phyloP scores from a whole-genome alignment of 306 rosid species.

The Vicia villosa region DNA sequence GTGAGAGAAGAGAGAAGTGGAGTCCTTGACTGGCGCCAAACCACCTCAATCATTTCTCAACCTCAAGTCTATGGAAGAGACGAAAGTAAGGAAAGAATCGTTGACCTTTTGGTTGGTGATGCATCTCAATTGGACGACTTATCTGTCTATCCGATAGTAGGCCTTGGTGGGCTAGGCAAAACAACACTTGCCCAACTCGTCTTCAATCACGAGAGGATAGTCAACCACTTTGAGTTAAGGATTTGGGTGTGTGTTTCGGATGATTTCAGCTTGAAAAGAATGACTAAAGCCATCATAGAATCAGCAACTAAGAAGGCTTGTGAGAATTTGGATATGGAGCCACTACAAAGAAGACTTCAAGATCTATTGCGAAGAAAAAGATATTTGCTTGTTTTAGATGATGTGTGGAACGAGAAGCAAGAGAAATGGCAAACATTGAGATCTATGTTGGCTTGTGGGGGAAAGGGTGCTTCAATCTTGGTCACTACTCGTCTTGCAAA shows the following conservation, averaged over 20 bases:
- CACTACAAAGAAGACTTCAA: background rate
- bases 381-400: constrained; percentile 12
- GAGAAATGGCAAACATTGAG: background rate
- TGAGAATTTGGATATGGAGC: background rate
- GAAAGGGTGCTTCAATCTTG: constrained; percentile 17
- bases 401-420: background rate
- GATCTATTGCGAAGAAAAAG: constrained; percentile 21
- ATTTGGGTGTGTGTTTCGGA: constrained; percentile 28
- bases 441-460: constrained; percentile 16
- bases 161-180: constrained; percentile 40
- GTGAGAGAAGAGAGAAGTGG: background rate
- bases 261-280: constrained; percentile 13
- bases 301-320: background rate
- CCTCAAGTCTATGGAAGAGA: constrained; percentile 28
- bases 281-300: constrained; percentile 1
- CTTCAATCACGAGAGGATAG: constrained; percentile 28
- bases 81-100: background rate
- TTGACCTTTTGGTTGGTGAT: constrained; percentile 14
- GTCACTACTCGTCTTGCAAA: constrained; percentile 20
- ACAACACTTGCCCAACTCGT: constrained; percentile 38
- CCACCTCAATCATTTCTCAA: background rate
- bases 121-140: background rate
- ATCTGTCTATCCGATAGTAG: background rate
- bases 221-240: constrained; percentile 6
- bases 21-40: constrained; percentile 30